Percentiles rank a stretch among this genome's conserved stretches.
Conservation (phyloP, 768 basidiomycete genomes). For the Lepiota subincarnata region DNA sequence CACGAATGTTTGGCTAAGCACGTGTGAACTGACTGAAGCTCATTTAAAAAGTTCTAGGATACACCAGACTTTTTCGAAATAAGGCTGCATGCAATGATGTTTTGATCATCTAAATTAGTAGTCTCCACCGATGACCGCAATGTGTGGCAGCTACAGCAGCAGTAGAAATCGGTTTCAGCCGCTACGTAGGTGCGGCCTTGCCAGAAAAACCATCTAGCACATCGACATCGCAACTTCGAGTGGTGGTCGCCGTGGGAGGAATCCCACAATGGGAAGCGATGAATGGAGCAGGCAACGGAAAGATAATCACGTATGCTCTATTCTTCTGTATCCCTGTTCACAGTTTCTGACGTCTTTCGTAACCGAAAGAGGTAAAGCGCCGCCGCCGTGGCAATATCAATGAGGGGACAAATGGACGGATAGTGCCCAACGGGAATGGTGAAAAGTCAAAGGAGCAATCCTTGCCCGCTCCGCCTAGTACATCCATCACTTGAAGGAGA, state of each 20-base stretch:
- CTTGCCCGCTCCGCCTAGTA: conserved; percentile 86
- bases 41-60: too few relatives aligned
- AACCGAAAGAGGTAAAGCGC: conserved; percentile 96
- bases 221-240: conserved; percentile 22
- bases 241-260: conserved; percentile 48
- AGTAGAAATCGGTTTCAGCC: conserved; percentile 6
- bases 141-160: conserved; percentile 10
- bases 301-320: conserved; percentile 67
- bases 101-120: too few relatives aligned
- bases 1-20: too few relatives aligned
- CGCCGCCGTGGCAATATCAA: conserved; percentile 94
- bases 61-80: too few relatives aligned
- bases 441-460: conserved; percentile 90
- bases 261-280: conserved; percentile 63
- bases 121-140: conserved; percentile 10
- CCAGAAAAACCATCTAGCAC: conserved; percentile 9
- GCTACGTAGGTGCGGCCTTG: conserved; percentile 2
- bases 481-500: conserved; percentile 87
- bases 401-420: conserved; percentile 88
- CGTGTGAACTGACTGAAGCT: too few relatives aligned
- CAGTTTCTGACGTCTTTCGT: background rate
- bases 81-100: too few relatives aligned
- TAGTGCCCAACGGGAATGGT: conserved; percentile 83
- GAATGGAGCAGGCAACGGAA: conserved; percentile 80
- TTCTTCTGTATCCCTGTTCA: conserved; percentile 1